These are phyloP conservation scores for Pistacia integerrima DNA, from an alignment of 345 rosid species.

Conservation along the genomic window DNA sequence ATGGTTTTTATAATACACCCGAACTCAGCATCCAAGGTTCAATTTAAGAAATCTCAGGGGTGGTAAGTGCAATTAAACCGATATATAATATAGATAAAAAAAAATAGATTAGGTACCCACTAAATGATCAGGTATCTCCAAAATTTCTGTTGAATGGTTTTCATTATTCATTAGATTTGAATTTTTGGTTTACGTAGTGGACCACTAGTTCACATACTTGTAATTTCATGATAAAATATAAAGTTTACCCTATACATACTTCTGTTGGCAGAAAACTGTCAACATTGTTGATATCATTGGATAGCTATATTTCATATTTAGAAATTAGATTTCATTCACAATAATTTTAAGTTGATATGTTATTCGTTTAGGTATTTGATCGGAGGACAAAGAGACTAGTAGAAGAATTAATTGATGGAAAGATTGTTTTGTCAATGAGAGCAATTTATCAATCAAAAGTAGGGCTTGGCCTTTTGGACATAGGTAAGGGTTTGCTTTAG, in stretches of 20 bases:
- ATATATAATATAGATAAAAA: no score
- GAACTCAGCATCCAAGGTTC: no score
- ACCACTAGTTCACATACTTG: no score
- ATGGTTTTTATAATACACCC: no score
- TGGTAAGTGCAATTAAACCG: no score
- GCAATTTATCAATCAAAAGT: slow-evolving; percentile 92
- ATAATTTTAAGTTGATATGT: slow-evolving; percentile 14
- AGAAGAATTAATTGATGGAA: slow-evolving; percentile 87
- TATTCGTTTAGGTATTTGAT: slow-evolving; percentile 71
- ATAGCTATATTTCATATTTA: not conserved
- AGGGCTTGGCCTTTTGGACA: slow-evolving; percentile 83
- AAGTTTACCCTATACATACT: not conserved
- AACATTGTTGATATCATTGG: slow-evolving; percentile 2
- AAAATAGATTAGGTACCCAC: no score
- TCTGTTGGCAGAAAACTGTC: not conserved
- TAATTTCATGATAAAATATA: no score
- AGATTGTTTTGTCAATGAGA: slow-evolving; percentile 90
- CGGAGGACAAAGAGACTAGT: slow-evolving; percentile 82
- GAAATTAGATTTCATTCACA: not conserved
- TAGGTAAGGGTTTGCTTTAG: slow-evolving; percentile 45
- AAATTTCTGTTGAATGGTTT: no score
- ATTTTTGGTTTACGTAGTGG: no score
- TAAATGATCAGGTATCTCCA: no score
- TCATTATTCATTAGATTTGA: no score
- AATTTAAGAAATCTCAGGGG: no score